Base-by-base conservation (phyloP, 345 rosid species). In the Excoecaria cochinchinensis region DNA sequence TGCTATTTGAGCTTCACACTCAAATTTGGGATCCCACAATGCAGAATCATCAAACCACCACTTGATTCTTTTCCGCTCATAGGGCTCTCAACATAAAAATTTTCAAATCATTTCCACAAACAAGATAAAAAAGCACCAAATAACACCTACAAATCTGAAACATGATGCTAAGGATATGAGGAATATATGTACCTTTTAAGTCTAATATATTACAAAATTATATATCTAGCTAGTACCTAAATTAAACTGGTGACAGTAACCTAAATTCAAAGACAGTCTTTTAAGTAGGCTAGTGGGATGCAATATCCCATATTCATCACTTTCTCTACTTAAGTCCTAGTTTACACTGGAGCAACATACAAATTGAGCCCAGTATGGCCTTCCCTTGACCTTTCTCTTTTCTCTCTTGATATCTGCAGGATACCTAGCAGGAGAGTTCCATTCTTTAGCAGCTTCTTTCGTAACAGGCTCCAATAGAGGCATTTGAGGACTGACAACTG, bases 311-410 rank as follows among this genome's bases (percentile, higher is more conserved):
- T 25, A 22, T 24, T 31, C 50, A 53, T 55, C 53, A 59, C 12
- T 47, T 55, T 58, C 10, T 44, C 72, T 40, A 52, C 51, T 3
- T 52, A 44, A 44, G n/a, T 21, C 63, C 80, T 85, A 89, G 67
- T 89, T 88, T 70, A 81, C 89, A 53, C 92, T 89, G 4, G 97
- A 90, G 78, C 99, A 95, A 76, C 99, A 95, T 16, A 90, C 86
- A 67, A 92, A 95, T 7, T 91, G 97, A 11, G 79, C 92, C 98
- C 99, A 95, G 44, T 83, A 81, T 6, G 97, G 93, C 80, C 82
- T 92, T 78, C 95, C 90, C 84, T 90, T 95, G 60, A 74, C 93
- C 78, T 88, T 95, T 87, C 85, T 91, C 87, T 87, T 89, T 73
- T 89, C 92, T 74, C 90, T 86, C 83, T 85, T 94, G 19, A 88